Percentiles rank a stretch among this genome's conserved stretches.
phyloP scores from a whole-genome alignment of 306 rosid species.

The Quercus dentata region DNA sequence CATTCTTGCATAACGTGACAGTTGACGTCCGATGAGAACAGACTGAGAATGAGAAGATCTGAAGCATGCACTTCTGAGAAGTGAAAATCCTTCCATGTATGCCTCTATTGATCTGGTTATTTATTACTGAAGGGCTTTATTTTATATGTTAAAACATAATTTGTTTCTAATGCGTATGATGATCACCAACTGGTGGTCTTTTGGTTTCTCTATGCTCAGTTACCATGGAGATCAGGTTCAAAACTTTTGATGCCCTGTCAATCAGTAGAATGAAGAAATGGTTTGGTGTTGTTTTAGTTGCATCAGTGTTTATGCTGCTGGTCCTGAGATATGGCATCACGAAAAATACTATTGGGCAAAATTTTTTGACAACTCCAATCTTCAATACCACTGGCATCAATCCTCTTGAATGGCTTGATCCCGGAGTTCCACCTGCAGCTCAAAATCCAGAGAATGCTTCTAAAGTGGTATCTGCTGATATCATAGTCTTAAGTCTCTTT shows the following conservation, averaged over 20 bases:
- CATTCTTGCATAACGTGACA: slow-evolving; percentile 15
- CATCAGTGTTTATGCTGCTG: slow-evolving; percentile 68
- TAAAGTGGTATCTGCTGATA: slow-evolving; percentile 62
- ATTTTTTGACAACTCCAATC: slow-evolving; percentile 44
- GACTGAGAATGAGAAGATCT: slow-evolving; percentile 22
- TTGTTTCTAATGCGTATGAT: neutral
- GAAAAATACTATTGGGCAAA: slow-evolving; percentile 55
- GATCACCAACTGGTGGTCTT: slow-evolving; percentile 14
- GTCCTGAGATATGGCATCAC: slow-evolving; percentile 65
- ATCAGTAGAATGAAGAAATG: slow-evolving; percentile 77
- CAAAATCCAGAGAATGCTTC: slow-evolving; percentile 60
- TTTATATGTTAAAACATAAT: neutral
- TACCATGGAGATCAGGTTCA: slow-evolving; percentile 25
- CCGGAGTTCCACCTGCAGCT: slow-evolving; percentile 56
- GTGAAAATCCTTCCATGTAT: slow-evolving; percentile 1
- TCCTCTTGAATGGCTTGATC: slow-evolving; percentile 81
- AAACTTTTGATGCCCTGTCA: slow-evolving; percentile 26
- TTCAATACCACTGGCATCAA: slow-evolving; percentile 42
- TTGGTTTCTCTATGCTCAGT: slow-evolving; percentile 25
- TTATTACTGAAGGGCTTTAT: slow-evolving; percentile 15
- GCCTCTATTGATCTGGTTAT: slow-evolving; percentile 10
- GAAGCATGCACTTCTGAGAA: slow-evolving; percentile 16
- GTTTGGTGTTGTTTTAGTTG: slow-evolving; percentile 64
- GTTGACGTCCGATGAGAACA: slow-evolving; percentile 20
- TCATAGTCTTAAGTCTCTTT: slow-evolving; percentile 61